Conservation (phyloP, 2,329 filamentous ascomycete genomes). For the Cordyceps sp. region DNA sequence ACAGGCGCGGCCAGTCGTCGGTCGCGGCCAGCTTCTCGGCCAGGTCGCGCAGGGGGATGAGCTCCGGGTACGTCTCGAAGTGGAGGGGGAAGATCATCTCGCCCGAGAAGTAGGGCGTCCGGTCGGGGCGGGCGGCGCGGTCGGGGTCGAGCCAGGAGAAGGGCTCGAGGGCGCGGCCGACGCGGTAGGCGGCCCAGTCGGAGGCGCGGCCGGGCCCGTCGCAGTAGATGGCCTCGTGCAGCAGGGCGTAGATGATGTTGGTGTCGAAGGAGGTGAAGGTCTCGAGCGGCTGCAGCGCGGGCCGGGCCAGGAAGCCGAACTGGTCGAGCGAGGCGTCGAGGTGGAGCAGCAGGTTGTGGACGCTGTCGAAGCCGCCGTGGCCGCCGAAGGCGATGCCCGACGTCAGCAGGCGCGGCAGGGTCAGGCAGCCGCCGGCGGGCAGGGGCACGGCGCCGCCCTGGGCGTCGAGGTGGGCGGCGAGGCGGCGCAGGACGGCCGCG, state of each 20-base stretch:
- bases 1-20: conserved; percentile 58
- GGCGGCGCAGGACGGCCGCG: conserved; percentile 44
- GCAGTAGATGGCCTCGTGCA: conserved; percentile 84
- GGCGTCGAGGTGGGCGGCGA: conserved; percentile 45
- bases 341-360: conserved; percentile 60
- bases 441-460: conserved; percentile 40
- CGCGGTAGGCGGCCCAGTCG: conserved; percentile 57
- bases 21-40: conserved; percentile 55
- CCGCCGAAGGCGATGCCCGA: conserved; percentile 64
- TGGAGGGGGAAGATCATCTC: conserved; percentile 87
- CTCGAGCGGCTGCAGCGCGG: conserved; percentile 55
- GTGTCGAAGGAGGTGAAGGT: conserved; percentile 52
- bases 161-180: conserved; percentile 30
- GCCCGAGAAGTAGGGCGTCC: conserved; percentile 64
- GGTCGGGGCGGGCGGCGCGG: conserved; percentile 6
- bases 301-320: conserved; percentile 59
- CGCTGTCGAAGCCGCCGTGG: conserved; percentile 57
- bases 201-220: conserved; percentile 45
- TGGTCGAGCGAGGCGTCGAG: conserved; percentile 57
- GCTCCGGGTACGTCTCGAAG: conserved; percentile 66
- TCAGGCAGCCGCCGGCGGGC: conserved; percentile 57
- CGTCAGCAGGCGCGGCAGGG: conserved; percentile 57
- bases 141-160: conserved; percentile 33
- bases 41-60: conserved; percentile 48
- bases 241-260: conserved; percentile 65